Evolutionary conservation across 306 rosid genomes (phyloP).

Genomic region (Albizia julibrissin): DNA sequence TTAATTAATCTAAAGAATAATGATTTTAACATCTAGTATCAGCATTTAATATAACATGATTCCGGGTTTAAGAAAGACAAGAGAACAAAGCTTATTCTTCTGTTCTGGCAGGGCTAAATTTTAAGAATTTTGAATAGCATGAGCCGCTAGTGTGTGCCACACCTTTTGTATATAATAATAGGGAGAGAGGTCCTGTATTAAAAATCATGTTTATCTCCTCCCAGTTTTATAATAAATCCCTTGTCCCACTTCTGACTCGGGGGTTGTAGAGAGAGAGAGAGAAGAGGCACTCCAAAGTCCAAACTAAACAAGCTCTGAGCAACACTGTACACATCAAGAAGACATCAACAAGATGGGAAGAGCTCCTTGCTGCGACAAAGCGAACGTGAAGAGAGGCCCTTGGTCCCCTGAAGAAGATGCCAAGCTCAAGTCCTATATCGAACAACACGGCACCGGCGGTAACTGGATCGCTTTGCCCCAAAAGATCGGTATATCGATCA

Average conservation of each 20-base stretch:
- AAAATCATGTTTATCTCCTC: constrained; percentile 53
- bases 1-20: background rate
- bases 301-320: background rate
- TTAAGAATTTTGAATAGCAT: constrained; percentile 43
- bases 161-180: constrained; percentile 29
- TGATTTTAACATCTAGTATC: background rate
- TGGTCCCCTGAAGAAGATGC: constrained; percentile 61
- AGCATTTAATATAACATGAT: constrained; percentile 40
- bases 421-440: constrained; percentile 48
- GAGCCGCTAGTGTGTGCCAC: constrained; percentile 39
- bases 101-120: constrained; percentile 64
- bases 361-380: constrained; percentile 74
- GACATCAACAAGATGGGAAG: constrained; percentile 63
- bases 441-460: constrained; percentile 51
- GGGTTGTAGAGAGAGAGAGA: constrained; percentile 30
- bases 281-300: constrained; percentile 29
- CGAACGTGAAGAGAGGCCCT: constrained; percentile 58
- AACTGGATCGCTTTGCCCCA: constrained; percentile 59
- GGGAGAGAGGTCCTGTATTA: constrained; percentile 29
- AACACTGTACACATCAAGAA: constrained; percentile 18
- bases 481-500: constrained; percentile 57
- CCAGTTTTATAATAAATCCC: constrained; percentile 34
- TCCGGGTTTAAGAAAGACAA: constrained; percentile 67
- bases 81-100: constrained; percentile 72
- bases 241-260: constrained; percentile 31